Base-by-base conservation (phyloP, 2,329 filamentous ascomycete genomes). In the Mycogone perniciosa region DNA sequence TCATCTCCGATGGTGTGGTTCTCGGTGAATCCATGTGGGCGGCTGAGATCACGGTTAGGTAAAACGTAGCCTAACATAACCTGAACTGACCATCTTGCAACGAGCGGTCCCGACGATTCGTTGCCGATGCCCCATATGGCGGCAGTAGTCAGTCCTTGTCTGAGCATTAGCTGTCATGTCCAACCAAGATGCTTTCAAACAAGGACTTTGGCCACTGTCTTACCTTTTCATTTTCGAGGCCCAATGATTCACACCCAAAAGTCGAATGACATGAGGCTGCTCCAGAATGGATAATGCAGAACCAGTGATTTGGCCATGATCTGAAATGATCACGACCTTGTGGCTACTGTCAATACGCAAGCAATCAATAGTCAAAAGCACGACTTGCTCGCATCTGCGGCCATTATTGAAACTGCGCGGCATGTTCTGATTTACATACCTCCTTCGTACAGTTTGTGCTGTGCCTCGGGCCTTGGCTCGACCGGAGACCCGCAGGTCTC, bases 1-100 rank as follows among this genome's bases (percentile, higher is more conserved):
- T 53, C 51, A 53, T 53, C 46, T 53, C 51, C 51, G 51, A 50
- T 49, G 50, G 45, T 46, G 46, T 39, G 37, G 29, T 44, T 20
- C 20, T 20, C 20, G 20, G 20, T 20, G 20, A 42, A 33, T 46
- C 37, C 11, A 50, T 49, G 46, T 53, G 51, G 51, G 46, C 46
- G 37, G 51, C 51, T 49, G 51, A 53, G 51, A 50, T 50, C 42
- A 40, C 41, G 29, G 41, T 34, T 44, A 45, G 46, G 51, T 53
- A 44, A 53, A 46, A 53, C 46, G 46, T 33, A 45, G 42, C 35
- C 39, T 44, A 33, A 26, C 39, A 10, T 44, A 11, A 44, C 29
- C n/a, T 39, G 4, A 27, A 30, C 38, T 30, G 31, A 43, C 13
- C 10, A 34, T 13, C n/a, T 39, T 31, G 34, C 44, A 38, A 44